phyloP scores from a whole-genome alignment of 805 yeast genomes.

The Starmerella apis region DNA sequence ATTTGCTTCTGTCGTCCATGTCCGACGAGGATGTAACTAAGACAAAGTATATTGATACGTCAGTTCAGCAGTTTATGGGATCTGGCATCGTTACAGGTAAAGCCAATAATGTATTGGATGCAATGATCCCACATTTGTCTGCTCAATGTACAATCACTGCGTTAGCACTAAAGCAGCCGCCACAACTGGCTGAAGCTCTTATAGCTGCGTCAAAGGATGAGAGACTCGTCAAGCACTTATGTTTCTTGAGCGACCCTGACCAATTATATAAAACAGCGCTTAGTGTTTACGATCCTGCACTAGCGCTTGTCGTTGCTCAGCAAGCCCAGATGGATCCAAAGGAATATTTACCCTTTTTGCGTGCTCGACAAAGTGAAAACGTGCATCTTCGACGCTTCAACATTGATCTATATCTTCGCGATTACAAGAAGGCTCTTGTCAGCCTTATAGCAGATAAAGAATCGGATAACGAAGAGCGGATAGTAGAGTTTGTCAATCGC shows the following conservation, averaged over 20 bases:
- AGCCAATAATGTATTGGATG: conserved; percentile 67
- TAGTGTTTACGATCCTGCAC: conserved; percentile 68
- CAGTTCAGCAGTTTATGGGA: not conserved
- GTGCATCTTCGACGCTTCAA: conserved; percentile 58
- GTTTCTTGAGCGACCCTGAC: conserved; percentile 85
- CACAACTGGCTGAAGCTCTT: conserved; percentile 69
- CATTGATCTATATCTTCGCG: conserved; percentile 69
- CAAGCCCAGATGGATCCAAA: conserved; percentile 97
- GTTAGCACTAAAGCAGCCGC: conserved; percentile 83
- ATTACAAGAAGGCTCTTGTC: conserved; percentile 54
- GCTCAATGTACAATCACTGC: conserved; percentile 66
- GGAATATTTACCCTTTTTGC: conserved; percentile 88
- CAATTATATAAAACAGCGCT: conserved; percentile 67
- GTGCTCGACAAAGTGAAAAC: conserved; percentile 57
- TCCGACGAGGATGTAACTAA: conserved; percentile 74
- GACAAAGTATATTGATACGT: conserved; percentile 74
- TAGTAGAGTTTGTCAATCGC: conserved; percentile 54
- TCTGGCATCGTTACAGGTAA: conserved; percentile 31
- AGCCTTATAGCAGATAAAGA: conserved; percentile 39
- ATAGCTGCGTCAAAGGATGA: conserved; percentile 36
- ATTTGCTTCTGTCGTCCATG: conserved; percentile 75
- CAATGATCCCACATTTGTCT: conserved; percentile 33
- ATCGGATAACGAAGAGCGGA: conserved; percentile 38
- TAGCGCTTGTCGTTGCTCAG: conserved; percentile 80
- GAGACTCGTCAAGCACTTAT: conserved; percentile 57